Conservation (phyloP, 768 basidiomycete genomes). For the Lentinula sp. region DNA sequence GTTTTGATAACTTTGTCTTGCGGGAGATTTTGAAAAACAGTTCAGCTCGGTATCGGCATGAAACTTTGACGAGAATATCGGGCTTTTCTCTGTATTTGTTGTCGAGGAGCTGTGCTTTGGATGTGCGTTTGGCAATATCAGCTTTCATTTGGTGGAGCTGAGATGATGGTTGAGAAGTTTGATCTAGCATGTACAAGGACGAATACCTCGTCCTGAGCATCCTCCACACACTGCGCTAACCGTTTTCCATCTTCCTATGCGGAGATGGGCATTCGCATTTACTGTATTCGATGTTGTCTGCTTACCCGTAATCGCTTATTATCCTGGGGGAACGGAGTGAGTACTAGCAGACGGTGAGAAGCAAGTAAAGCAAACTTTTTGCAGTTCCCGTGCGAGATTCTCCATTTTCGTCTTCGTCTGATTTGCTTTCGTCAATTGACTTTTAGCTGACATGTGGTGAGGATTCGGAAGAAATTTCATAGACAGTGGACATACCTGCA, state of each 20-base stretch:
- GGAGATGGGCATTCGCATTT: conserved; percentile 13
- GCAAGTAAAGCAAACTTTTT: conserved; percentile 55
- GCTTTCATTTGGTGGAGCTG: conserved; percentile 78
- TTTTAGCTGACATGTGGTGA: conserved; percentile 50
- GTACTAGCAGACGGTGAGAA: background rate
- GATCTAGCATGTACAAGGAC: background rate
- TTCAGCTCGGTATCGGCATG: conserved; percentile 85
- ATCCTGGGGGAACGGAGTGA: conserved; percentile 44
- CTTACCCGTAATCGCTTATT: conserved; percentile 83
- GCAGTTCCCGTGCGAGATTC: conserved; percentile 81
- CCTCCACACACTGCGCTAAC: conserved; percentile 73
- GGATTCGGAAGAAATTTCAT: conserved; percentile 7
- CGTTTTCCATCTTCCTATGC: conserved; percentile 81
- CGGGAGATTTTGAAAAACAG: conserved; percentile 91
- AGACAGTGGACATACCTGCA: conserved; percentile 47
- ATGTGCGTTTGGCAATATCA: conserved; percentile 74
- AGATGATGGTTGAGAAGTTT: conserved; percentile 6
- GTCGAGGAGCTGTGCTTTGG: conserved; percentile 74
- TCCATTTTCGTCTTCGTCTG: conserved; percentile 89
- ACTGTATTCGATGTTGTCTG: background rate
- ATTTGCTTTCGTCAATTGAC: conserved; percentile 81
- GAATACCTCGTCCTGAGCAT: conserved; percentile 77
- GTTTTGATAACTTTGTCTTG: conserved; percentile 77
- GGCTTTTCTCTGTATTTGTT: conserved; percentile 80
- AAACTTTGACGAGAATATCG: conserved; percentile 86